A percentile compares a stretch with the other conserved stretches of the same genome.
phyloP scores from a whole-genome alignment of 2,329 filamentous ascomycete genomes.

The Stagonosporopsis cucurbitacearum region DNA sequence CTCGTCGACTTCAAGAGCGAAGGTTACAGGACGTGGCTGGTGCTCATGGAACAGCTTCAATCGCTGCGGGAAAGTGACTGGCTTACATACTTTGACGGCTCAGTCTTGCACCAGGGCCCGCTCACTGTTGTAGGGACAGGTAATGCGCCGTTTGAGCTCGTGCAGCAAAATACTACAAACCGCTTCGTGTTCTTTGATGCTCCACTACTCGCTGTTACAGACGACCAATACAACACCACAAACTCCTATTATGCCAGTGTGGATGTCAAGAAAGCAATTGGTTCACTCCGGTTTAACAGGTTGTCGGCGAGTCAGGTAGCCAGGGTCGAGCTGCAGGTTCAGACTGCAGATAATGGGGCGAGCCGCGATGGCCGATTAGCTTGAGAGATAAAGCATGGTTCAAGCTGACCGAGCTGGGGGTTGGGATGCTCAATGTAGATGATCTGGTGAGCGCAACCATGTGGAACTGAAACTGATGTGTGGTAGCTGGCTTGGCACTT shows the following conservation, averaged over 20 bases:
- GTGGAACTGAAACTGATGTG: slow-evolving; percentile 40
- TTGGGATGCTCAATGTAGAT: slow-evolving; percentile 35
- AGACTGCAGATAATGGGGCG: slow-evolving; percentile 35
- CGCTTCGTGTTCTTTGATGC: slow-evolving; percentile 73
- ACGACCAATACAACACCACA: slow-evolving; percentile 28
- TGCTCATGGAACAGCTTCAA: slow-evolving; percentile 62
- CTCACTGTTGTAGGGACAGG: slow-evolving; percentile 75
- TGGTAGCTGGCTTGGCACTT: slow-evolving; percentile 32
- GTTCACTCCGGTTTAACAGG: slow-evolving; percentile 20
- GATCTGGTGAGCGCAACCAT: slow-evolving; percentile 30
- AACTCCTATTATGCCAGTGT: slow-evolving; percentile 41
- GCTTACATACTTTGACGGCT: slow-evolving; percentile 58
- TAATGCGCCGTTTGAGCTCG: slow-evolving; percentile 63
- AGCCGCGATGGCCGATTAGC: slow-evolving; percentile 33
- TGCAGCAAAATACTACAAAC: slow-evolving; percentile 61
- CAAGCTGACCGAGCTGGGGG: slow-evolving; percentile 21
- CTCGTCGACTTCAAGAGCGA: slow-evolving; percentile 74
- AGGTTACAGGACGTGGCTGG: slow-evolving; percentile 59
- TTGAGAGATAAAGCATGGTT: slow-evolving; percentile 31
- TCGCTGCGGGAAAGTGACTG: slow-evolving; percentile 65
- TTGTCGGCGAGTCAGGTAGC: slow-evolving; percentile 23
- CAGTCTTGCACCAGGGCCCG: slow-evolving; percentile 59
- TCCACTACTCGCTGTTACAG: slow-evolving; percentile 56
- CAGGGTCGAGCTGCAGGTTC: slow-evolving; percentile 28
- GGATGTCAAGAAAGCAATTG: slow-evolving; percentile 29